A percentile compares a stretch with the other conserved stretches of the same genome.
These are phyloP conservation scores for Colletotrichum sp. DNA, from an alignment of 2,329 filamentous ascomycete genomes.

Conservation along the genomic window DNA sequence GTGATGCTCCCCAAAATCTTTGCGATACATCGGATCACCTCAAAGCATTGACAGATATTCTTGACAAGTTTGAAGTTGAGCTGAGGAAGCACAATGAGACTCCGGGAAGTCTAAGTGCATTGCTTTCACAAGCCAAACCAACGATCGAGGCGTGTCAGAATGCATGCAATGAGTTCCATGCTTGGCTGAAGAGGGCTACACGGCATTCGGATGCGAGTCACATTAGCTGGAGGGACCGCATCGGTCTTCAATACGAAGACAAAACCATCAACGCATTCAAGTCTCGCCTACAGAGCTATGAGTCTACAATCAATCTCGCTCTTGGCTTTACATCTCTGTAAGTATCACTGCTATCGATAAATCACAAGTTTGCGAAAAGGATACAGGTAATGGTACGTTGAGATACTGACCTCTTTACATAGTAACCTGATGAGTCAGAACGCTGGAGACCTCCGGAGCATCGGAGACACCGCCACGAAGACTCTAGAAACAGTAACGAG, in stretches of 20 bases:
- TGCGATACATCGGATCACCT: not conserved
- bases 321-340: not conserved
- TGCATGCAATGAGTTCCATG: no score
- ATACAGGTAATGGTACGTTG: not conserved
- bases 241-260: no score
- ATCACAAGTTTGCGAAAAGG: not conserved
- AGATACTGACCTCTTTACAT: not conserved
- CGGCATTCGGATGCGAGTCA: no score
- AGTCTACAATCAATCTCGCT: not conserved
- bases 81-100: not conserved
- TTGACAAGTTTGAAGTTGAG: not conserved
- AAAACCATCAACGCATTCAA: no score
- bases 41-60: not conserved
- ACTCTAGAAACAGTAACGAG: not conserved
- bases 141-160: no score
- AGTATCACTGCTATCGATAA: not conserved
- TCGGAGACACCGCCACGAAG: not conserved
- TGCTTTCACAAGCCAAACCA: not conserved
- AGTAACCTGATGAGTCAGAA: not conserved
- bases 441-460: not conserved
- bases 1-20: not conserved
- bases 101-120: not conserved
- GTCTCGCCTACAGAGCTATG: not conserved
- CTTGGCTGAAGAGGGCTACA: no score
- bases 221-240: no score